Evolutionary conservation across 2,329 filamentous ascomycete species (phyloP).

Genomic region (Talaromyces rugulosus): DNA sequence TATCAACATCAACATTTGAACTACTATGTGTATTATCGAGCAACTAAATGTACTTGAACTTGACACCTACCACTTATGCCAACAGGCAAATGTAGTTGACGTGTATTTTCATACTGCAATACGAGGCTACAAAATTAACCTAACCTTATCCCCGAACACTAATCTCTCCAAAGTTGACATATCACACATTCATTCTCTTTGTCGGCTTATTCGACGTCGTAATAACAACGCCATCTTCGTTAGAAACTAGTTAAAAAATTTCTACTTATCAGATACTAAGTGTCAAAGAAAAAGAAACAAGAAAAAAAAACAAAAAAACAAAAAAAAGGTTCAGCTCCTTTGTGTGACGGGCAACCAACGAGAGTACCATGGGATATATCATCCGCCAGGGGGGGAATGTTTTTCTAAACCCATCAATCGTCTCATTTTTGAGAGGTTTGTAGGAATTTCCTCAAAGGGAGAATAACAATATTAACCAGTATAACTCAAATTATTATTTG

Average conservation of each 20-base stretch:
- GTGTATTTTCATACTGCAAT: not conserved
- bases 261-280: not conserved
- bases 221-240: too few species aligned
- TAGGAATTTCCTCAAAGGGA: not conserved
- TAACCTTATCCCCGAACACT: not conserved
- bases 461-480: not conserved
- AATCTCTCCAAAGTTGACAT: not conserved
- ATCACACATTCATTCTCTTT: not conserved
- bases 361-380: not conserved
- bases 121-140: not conserved
- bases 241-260: not conserved
- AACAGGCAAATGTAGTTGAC: not conserved
- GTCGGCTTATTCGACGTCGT: not conserved
- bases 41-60: too few species aligned
- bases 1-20: not conserved
- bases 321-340: not conserved
- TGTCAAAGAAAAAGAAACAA: not conserved
- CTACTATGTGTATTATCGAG: not conserved
- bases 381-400: not conserved
- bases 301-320: not conserved
- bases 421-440: not conserved
- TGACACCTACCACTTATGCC: too few species aligned
- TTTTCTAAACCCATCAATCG: not conserved
- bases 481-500: not conserved
- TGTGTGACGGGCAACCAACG: not conserved